A percentile compares a stretch with the other conserved stretches of the same genome.
phyloP scores from a whole-genome alignment of 2,329 filamentous ascomycete species.

The Fusarium cicatricum region DNA sequence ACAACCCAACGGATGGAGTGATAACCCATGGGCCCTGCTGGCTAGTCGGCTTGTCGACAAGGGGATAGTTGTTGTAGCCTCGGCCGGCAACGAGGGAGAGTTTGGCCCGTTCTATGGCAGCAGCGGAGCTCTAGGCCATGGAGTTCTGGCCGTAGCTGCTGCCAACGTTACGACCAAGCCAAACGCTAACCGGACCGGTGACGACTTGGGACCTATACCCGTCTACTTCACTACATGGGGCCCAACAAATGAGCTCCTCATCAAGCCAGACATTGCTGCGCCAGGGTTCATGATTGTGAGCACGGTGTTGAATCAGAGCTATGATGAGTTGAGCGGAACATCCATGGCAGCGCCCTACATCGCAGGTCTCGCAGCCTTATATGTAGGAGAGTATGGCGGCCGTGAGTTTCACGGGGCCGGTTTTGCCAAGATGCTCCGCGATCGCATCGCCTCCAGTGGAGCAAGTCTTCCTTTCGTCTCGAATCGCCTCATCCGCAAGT shows the following conservation, averaged over 20 bases:
- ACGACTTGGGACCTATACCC: slow-evolving; percentile 46
- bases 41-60: slow-evolving; percentile 52
- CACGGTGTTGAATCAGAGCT: slow-evolving; percentile 54
- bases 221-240: slow-evolving; percentile 61
- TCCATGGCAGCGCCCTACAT: slow-evolving; percentile 65
- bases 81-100: slow-evolving; percentile 60
- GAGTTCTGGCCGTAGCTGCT: slow-evolving; percentile 49
- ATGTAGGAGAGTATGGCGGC: slow-evolving; percentile 53
- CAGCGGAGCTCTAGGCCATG: slow-evolving; percentile 44
- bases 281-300: slow-evolving; percentile 61
- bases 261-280: slow-evolving; percentile 60
- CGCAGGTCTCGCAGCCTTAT: slow-evolving; percentile 59
- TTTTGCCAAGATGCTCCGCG: slow-evolving; percentile 45
- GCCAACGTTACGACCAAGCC: slow-evolving; percentile 55
- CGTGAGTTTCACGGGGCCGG: slow-evolving; percentile 49
- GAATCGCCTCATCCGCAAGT: slow-evolving; percentile 30
- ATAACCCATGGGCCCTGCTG: slow-evolving; percentile 54
- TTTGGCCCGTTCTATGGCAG: slow-evolving; percentile 57
- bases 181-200: slow-evolving; percentile 42
- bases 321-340: slow-evolving; percentile 60
- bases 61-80: slow-evolving; percentile 59
- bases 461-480: slow-evolving; percentile 44
- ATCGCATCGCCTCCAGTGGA: slow-evolving; percentile 49
- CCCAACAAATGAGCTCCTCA: slow-evolving; percentile 58
- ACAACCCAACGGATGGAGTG: slow-evolving; percentile 48